phyloP scores from a whole-genome alignment of 352 stramenopile genomes.

The Phytophthora sansomeana region DNA sequence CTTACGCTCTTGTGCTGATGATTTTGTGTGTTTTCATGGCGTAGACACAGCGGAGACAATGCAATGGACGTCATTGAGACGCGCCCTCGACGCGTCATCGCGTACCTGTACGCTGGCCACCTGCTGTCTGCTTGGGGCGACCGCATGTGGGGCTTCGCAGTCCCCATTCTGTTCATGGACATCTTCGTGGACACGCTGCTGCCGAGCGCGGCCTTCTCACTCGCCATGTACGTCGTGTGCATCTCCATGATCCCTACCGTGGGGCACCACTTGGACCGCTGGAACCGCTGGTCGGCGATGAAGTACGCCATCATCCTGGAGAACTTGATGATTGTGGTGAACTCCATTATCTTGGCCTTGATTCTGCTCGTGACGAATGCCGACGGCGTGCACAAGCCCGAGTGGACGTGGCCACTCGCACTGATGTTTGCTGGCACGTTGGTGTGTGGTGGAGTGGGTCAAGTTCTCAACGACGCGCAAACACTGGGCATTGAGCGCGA shows the following conservation, averaged over 20 bases:
- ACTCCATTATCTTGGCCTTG: constrained; percentile 59
- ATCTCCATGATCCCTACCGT: constrained; percentile 77
- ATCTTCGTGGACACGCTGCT: constrained; percentile 86
- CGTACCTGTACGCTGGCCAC: constrained; percentile 80
- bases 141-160: constrained; percentile 83
- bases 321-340: constrained; percentile 81
- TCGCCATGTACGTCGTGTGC: constrained; percentile 79
- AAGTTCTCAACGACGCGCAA: constrained; percentile 81
- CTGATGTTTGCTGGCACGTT: constrained; percentile 61
- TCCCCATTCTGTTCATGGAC: constrained; percentile 88
- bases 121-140: constrained; percentile 84
- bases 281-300: constrained; percentile 76
- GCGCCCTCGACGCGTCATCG: constrained; percentile 49
- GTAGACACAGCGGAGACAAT: background rate
- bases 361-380: constrained; percentile 77
- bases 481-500: constrained; percentile 86
- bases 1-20: background rate
- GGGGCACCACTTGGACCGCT: constrained; percentile 65
- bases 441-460: constrained; percentile 71
- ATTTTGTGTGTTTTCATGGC: background rate
- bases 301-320: constrained; percentile 77
- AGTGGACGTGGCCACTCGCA: constrained; percentile 58
- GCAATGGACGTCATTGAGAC: constrained; percentile 2
- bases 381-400: constrained; percentile 58
- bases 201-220: constrained; percentile 75